Base-by-base conservation (phyloP, 345 rosid genomes). In the Heritiera fomes region DNA sequence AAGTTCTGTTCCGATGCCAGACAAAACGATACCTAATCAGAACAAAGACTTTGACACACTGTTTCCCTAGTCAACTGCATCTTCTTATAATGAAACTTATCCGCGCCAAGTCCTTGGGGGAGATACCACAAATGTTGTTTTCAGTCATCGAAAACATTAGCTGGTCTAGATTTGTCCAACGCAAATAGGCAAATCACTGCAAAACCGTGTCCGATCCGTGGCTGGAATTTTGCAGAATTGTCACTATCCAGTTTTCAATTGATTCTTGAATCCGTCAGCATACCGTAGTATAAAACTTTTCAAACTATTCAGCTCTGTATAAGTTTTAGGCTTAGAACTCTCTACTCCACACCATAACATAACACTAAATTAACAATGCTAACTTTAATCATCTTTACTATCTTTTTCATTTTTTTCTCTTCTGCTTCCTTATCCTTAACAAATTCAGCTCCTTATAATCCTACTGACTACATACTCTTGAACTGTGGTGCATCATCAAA, bases 401-500 rank as follows among this genome's bases (percentile, higher is more conserved):
- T 49, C 20, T 38, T 71, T 43, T 12, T 70, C 23, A 2, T 50
- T 30, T 4, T 71, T 49, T 30, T 8, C 41, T 49, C 40, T 71
- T 71, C 75, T 30, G 41, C 20, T 30, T 71, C 43, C 20, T 0
- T 14, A 49, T 71, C 43, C 20, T 0, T 14, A 49, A 13, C 59
- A 71, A 14, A 34, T 49, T 28, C 75, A 49, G 59, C 41, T 71
- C 43, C 75, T 49, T 71, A 71, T 50, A 49, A 13, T 71, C 75
- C 75, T 14, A 49, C 20, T 30, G 75, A 71, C 12, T 50, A 49
- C 58, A 71, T 71, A 14, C 75, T 71, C 18, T 49, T 71, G 23
- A 50, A 52, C 60, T 32, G 75, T 32, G 75, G 75, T 30, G 23
- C 45, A 15, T 71, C 75, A 52, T 50, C 75, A 15, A 50, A 50